These are phyloP conservation scores for Quercus rubra DNA, from an alignment of 306 rosid genomes.

Conservation along the genomic window DNA sequence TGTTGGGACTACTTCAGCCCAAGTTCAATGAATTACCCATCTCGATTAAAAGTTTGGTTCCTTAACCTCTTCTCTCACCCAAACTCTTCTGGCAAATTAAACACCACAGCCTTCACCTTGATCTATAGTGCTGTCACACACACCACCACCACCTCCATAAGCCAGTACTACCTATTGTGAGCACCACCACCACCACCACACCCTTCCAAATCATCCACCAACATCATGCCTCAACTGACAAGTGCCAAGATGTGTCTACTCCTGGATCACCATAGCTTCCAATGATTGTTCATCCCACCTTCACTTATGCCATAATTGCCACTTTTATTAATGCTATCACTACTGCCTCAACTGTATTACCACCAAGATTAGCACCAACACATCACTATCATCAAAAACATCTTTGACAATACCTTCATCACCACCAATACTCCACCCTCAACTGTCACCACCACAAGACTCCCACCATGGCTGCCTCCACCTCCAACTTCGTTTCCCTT, in stretches of 20 bases:
- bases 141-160: background rate
- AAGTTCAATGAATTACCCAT: background rate
- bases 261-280: background rate
- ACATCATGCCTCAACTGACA: background rate
- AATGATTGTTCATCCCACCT: background rate
- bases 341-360: background rate
- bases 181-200: background rate
- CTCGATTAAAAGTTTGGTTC: background rate
- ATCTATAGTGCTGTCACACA: background rate
- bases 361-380: background rate
- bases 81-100: background rate
- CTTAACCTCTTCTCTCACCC: background rate
- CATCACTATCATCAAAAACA: background rate
- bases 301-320: background rate
- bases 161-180: background rate
- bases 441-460: background rate
- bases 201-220: constrained; percentile 1
- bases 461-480: background rate
- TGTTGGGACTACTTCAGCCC: background rate
- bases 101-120: background rate
- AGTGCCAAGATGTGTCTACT: background rate
- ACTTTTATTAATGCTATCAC: background rate
- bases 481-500: background rate
- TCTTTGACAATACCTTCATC: background rate
- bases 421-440: background rate